A percentile compares a stretch with the other conserved stretches of the same genome.
Conservation (phyloP, 176 grass and related monocot genomes). For the Avena atlantica region DNA sequence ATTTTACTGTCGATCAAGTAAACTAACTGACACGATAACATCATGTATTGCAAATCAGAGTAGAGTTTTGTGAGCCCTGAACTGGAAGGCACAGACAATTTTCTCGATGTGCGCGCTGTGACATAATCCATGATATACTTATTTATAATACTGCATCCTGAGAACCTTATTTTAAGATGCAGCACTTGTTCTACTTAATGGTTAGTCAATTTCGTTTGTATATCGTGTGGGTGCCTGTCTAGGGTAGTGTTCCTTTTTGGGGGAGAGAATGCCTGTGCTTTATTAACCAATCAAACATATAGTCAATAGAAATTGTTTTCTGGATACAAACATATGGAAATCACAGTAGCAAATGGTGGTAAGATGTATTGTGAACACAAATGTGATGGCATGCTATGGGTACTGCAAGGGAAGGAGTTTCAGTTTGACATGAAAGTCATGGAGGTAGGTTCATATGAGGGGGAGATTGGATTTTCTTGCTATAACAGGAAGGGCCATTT, state of each 20-base stretch:
- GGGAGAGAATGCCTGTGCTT: too few relatives aligned
- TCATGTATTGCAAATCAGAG: conserved; percentile 7
- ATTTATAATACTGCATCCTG: neutral
- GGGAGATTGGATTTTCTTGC: neutral
- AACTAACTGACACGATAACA: neutral
- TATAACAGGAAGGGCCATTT: too few relatives aligned
- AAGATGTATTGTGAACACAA: too few relatives aligned
- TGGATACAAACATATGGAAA: too few relatives aligned
- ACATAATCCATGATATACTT: neutral
- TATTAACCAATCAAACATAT: too few relatives aligned
- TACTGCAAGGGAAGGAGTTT: neutral
- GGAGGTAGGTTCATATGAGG: neutral
- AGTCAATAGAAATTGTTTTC: too few relatives aligned
- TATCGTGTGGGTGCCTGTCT: too few relatives aligned
- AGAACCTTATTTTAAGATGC: neutral
- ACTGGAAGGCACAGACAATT: neutral
- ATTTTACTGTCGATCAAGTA: conserved; percentile 11
- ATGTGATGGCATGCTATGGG: neutral
- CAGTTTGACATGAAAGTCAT: neutral
- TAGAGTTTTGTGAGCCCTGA: neutral
- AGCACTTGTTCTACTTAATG: neutral
- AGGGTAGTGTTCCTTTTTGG: too few relatives aligned
- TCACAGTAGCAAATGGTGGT: too few relatives aligned
- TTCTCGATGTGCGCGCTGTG: neutral
- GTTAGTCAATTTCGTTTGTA: neutral